Conservation (phyloP, 352 stramenopile genomes). For the Phytophthora megakarya region DNA sequence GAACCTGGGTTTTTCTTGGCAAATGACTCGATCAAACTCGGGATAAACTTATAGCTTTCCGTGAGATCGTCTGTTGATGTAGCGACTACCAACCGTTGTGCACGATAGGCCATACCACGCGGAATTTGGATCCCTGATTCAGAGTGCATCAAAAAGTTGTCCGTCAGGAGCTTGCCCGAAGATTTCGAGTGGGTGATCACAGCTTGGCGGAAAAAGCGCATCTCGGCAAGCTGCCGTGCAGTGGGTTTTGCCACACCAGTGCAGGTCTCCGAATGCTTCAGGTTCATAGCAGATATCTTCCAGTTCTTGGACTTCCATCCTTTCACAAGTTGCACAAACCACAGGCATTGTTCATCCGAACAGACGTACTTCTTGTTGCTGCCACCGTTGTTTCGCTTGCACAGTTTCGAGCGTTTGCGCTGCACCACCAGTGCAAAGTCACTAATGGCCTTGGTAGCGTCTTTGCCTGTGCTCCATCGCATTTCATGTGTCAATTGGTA, state of each 20-base stretch:
- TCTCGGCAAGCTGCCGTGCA: slow-evolving; percentile 73
- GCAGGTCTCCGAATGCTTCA: slow-evolving; percentile 76
- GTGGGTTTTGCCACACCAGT: slow-evolving; percentile 70
- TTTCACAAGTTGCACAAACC: slow-evolving; percentile 83
- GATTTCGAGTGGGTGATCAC: slow-evolving; percentile 81
- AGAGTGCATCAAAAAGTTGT: slow-evolving; percentile 73
- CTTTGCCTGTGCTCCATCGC: slow-evolving; percentile 80
- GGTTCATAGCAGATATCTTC: slow-evolving; percentile 90
- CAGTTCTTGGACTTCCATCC: slow-evolving; percentile 88
- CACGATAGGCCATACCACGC: slow-evolving; percentile 73
- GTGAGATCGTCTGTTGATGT: slow-evolving; percentile 76
- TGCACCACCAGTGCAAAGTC: slow-evolving; percentile 82
- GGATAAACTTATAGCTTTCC: slow-evolving; percentile 86
- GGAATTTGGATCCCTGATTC: slow-evolving; percentile 72
- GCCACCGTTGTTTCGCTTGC: slow-evolving; percentile 81
- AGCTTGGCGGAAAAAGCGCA: slow-evolving; percentile 78
- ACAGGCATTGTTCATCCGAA: slow-evolving; percentile 70
- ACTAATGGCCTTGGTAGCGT: slow-evolving; percentile 76
- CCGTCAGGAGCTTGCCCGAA: slow-evolving; percentile 77
- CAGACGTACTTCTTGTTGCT: slow-evolving; percentile 90
- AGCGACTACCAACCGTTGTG: slow-evolving; percentile 65
- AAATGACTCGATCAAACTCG: slow-evolving; percentile 74
- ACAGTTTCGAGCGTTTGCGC: slow-evolving; percentile 77
- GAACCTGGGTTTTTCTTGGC: slow-evolving; percentile 74
- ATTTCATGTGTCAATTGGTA: slow-evolving; percentile 81